phyloP scores from a whole-genome alignment of 371 early-diverging fungal genomes.

The Mortierella sp. region DNA sequence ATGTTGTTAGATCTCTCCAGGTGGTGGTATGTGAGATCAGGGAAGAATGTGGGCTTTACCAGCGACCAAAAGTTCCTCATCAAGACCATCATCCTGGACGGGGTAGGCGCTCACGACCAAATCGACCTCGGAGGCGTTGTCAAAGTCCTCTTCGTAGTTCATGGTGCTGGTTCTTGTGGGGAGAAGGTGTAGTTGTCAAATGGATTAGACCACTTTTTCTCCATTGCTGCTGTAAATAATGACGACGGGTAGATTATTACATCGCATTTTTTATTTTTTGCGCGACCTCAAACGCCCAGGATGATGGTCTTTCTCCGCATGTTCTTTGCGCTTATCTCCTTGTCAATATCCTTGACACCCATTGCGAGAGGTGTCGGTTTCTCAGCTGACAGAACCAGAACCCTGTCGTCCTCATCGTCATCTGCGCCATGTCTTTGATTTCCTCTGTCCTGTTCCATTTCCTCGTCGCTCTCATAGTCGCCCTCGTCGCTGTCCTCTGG shows the following conservation, averaged over 20 bases:
- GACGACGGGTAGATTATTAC: not conserved
- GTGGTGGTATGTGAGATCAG: not conserved
- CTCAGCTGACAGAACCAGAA: conserved; percentile 20
- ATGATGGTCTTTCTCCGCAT: conserved; percentile 38
- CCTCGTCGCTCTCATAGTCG: conserved; percentile 26
- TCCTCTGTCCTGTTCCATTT: no score
- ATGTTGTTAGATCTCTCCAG: not conserved
- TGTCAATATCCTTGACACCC: conserved; percentile 10
- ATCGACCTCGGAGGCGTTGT: conserved; percentile 87
- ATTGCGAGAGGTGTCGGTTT: not conserved
- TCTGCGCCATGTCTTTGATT: conserved; percentile 1
- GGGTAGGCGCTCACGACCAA: conserved; percentile 75
- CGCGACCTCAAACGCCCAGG: no score
- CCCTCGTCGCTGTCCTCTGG: conserved; percentile 34
- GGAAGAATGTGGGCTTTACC: conserved; percentile 14
- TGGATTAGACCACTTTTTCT: no score
- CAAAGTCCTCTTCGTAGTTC: conserved; percentile 75
- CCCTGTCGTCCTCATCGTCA: conserved; percentile 12
- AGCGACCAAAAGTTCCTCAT: conserved; percentile 50
- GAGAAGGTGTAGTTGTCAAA: conserved; percentile 19
- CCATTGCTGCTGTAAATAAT: no score
- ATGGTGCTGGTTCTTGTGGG: conserved; percentile 35
- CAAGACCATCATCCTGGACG: conserved; percentile 59
- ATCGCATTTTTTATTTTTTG: not conserved
- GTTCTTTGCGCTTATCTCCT: conserved; percentile 7